Conservation (phyloP, 139 green algal species). For the Bryopsis sp. region DNA sequence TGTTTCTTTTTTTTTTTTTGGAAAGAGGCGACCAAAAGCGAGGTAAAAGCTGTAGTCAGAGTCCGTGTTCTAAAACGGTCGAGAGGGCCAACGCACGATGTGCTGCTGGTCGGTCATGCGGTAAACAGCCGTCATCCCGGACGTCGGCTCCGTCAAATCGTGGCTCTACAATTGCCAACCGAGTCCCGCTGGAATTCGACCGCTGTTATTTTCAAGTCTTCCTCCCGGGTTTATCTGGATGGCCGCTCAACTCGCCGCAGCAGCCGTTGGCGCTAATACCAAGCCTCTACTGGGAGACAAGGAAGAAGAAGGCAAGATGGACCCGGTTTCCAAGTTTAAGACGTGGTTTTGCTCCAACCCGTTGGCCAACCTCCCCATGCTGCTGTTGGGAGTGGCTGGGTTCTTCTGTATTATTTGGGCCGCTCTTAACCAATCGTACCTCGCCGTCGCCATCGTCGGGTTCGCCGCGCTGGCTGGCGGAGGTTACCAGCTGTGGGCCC, state of each 20-base stretch:
- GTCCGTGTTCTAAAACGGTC: too few species aligned
- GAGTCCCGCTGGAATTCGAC: too few species aligned
- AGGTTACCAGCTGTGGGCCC: constrained; percentile 8
- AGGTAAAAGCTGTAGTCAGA: too few species aligned
- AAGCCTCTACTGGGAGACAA: background rate
- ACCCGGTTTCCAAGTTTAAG: background rate
- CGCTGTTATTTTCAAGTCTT: too few species aligned
- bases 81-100: too few species aligned
- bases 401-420: background rate
- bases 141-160: too few species aligned
- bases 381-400: background rate
- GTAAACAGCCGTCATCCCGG: too few species aligned
- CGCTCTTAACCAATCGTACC: background rate
- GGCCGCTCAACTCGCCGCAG: background rate
- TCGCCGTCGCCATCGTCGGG: background rate
- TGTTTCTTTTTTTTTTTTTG: too few species aligned
- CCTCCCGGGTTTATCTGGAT: too few species aligned
- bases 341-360: background rate
- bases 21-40: too few species aligned
- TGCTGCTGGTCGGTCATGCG: too few species aligned
- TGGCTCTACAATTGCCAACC: too few species aligned
- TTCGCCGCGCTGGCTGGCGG: background rate
- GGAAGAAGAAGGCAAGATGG: background rate
- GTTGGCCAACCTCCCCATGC: background rate
- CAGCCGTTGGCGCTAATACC: background rate